Conservation (phyloP, 2,329 filamentous ascomycete genomes). For the Phaeomoniella chlamydospora region DNA sequence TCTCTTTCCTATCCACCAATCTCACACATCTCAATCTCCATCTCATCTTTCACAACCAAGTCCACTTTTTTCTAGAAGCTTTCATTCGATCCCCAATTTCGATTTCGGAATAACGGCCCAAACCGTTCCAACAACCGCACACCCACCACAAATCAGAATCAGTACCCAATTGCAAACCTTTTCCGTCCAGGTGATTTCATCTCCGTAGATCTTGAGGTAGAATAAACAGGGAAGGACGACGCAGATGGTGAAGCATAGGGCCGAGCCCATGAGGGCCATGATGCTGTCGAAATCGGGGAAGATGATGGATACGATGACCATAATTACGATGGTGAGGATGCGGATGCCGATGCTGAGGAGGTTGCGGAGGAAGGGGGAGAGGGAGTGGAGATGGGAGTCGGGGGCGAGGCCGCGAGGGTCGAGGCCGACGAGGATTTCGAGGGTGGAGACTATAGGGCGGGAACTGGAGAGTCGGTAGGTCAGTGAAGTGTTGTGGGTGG, state of each 20-base stretch:
- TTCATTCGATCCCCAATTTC: slow-evolving; percentile 40
- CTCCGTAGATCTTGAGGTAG: slow-evolving; percentile 76
- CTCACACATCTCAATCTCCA: too few relatives aligned
- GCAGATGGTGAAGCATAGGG: slow-evolving; percentile 87
- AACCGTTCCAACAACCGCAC: slow-evolving; percentile 66
- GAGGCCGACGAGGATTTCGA: slow-evolving; percentile 68
- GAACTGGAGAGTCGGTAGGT: slow-evolving; percentile 30
- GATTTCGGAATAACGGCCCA: slow-evolving; percentile 80
- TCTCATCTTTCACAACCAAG: too few relatives aligned
- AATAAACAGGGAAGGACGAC: slow-evolving; percentile 81
- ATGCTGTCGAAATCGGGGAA: slow-evolving; percentile 76
- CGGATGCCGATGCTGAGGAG: slow-evolving; percentile 48
- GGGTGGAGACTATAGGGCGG: slow-evolving; percentile 71
- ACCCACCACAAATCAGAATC: slow-evolving; percentile 51
- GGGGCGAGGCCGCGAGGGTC: slow-evolving; percentile 32
- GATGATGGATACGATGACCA: slow-evolving; percentile 60
- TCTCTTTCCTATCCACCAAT: too few relatives aligned
- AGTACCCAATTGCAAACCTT: slow-evolving; percentile 52
- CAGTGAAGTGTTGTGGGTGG: slow-evolving; percentile 6
- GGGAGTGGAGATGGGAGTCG: slow-evolving; percentile 12
- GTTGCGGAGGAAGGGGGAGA: slow-evolving; percentile 38
- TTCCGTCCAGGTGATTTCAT: slow-evolving; percentile 51
- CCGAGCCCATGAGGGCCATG: slow-evolving; percentile 80
- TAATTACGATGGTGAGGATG: slow-evolving; percentile 51
- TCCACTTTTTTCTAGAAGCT: too few relatives aligned